Evolutionary conservation across 495 filamentous ascomycete species (phyloP).

Genomic region (Rhizodiscina lignyota): DNA sequence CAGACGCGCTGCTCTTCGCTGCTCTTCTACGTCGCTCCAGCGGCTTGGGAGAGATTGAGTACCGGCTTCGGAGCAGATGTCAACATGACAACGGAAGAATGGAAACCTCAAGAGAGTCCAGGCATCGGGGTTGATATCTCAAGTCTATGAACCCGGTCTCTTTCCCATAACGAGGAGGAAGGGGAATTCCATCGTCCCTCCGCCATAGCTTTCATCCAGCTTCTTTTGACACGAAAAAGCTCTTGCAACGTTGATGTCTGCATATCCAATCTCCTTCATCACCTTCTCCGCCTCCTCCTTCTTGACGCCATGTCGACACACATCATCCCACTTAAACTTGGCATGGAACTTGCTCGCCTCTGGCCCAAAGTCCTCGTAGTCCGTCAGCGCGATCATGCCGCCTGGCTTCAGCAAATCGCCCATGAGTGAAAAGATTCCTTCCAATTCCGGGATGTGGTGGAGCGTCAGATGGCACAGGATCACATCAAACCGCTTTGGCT

Average conservation of each 20-base stretch:
- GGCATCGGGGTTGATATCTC: too few species aligned
- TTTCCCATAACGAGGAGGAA: conserved; percentile 34
- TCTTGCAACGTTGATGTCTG: conserved; percentile 23
- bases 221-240: conserved; percentile 29
- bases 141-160: too few species aligned
- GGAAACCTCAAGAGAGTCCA: too few species aligned
- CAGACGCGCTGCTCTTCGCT: too few species aligned
- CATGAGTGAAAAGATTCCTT: conserved; percentile 23
- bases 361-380: conserved; percentile 39
- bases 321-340: conserved; percentile 30
- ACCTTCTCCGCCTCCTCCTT: conserved; percentile 21
- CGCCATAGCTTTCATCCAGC: conserved; percentile 24
- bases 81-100: too few species aligned
- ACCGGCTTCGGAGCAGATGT: too few species aligned
- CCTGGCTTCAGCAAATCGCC: conserved; percentile 26
- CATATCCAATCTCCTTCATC: conserved; percentile 30
- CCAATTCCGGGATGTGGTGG: conserved; percentile 34
- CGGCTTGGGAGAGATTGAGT: too few species aligned
- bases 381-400: conserved; percentile 32
- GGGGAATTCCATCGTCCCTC: conserved; percentile 27
- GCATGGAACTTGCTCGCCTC: conserved; percentile 35
- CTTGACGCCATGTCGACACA: conserved; percentile 35
- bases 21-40: too few species aligned
- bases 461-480: conserved; percentile 34
- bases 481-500: conserved; percentile 26